Base-by-base conservation (phyloP, 163 green algal genomes). In the Coccomyxa subellipsoidea region DNA sequence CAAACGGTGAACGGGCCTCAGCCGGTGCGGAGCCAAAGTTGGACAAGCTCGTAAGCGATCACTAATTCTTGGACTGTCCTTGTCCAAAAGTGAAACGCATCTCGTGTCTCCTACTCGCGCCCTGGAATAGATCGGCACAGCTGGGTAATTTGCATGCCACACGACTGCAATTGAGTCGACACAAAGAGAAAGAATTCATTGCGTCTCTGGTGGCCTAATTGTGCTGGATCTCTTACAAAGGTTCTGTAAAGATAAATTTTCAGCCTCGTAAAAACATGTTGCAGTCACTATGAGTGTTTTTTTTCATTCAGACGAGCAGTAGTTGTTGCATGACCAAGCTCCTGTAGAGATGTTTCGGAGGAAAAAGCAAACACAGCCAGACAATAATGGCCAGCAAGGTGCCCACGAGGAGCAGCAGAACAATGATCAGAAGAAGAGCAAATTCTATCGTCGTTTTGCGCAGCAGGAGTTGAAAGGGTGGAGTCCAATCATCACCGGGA, bases 391-490 rank as follows among this genome's bases (percentile, higher is more conserved):
- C 47, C 47, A 18, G 1, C 15, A 59, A 18, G 47, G 23, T 18
- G 47, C 0, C 15, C 47, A 59, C 23, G 47, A 59, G 15, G 47
- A 59, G 47, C 47, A 12, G 23, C 47, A 59, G 5, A 59, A 12
- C 23, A 59, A 59, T 59, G 47, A 27, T 23, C 21, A 77, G 70
- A 40, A 77, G 32, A 77, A 77, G 34, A 47, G 32, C 32, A 38
- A 39, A 9, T 77, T 77, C 70, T 77, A 77, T 40, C 70, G 32
- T 7, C 81, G 83, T 5, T 91, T 93, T 82, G 87, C 88, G 2
- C 86, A 89, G 31, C 90, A 93, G 79, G 78, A 90, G 70, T 79
- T 93, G 35, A 29, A 38, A 31, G 86, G 87, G 0, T 92, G 85
- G 82, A 85, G 75, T 7, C 90, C 90, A 47, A 88, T 93, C 36